Evolutionary conservation across 495 filamentous ascomycete genomes (phyloP), one percentile per base, ranked within the genome.

Genomic region (Cercophora samala): DNA sequence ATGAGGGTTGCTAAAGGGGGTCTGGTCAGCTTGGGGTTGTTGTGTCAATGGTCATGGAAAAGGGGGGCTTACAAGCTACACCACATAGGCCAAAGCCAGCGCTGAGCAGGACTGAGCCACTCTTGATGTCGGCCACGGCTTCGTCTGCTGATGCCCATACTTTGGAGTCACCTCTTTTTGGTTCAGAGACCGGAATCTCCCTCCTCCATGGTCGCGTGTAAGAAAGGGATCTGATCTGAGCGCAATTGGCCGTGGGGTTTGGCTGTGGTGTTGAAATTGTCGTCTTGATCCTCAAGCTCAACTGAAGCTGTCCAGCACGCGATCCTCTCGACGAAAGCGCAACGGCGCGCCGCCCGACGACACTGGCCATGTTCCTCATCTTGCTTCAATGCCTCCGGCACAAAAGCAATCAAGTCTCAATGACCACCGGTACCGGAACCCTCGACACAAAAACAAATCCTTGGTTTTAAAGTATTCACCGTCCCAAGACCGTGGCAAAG

Each of bases 51-150:
- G 54, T 9, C 24, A n/a, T n/a, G 25, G 37, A 52, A 18, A 23
- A 53, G 68, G 2, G 32, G 22, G 64, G 72, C 80, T 69, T 79
- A 85, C 84, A 82, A 62, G 85, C 83, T 15, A 87, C 82, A 59
- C 87, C 87, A 63, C 85, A 88, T 37, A 89, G 72, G 4, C 87
- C 87, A 69, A 89, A 89, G 1, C 87, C 87, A 22, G 86, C 79
- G 69, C 85, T 87, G 23, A 89, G 74, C 21, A 89, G 71, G 1
- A 82, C 85, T 0, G 83, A 83, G 58, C 86, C 86, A 64, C 84
- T 85, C 68, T 84, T 75, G 29, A 89, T 73, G 71, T 88, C 86
- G 4, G 82, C 82, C 13, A 89, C 81, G 0, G 87, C 87, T n/a
- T 85, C 86, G 66, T 88, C 85, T 4, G 85, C 87, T 60, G 76